Base-by-base conservation (phyloP, 441 rosid genomes). In the Eutrema salsugineum region DNA sequence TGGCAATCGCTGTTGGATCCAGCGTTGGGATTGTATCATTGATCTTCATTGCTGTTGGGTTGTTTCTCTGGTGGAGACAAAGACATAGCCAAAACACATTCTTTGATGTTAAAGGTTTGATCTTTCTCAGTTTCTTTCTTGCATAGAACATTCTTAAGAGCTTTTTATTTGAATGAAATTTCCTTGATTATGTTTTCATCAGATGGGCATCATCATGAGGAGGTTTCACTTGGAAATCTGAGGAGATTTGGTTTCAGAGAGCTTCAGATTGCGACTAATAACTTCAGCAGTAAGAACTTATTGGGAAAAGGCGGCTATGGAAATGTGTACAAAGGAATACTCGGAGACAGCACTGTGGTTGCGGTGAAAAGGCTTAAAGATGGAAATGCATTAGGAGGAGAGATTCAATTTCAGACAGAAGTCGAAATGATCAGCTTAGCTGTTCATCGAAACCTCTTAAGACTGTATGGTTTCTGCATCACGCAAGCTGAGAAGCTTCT, bases 361-460 rank as follows among this genome's bases (percentile, higher is more conserved):
- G 98, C 98, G 42, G 98, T 92, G 38, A 92, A 92, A 65, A 83
- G 98, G 51, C 87, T 92, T 60, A 92, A 90, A 77, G 98, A 90
- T 77, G 98, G 91, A 77, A 88, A 93, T 9, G 88, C 98, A 8
- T 88, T 93, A 58, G 97, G 97, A 64, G 97, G 98, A 35, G 98
- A 92, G 88, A 76, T 92, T 81, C 98, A 92, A 73, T 92, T 92
- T 82, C 98, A 92, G 71, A 92, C 98, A 38, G 98, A 92, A 79
- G 98, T 92, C 0, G 97, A 92, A 77, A 92, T 92, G 95, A 88
- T 93, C 69, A 90, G 97, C 79, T 85, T 93, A 91, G 98, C 98
- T 61, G 97, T 93, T 59, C 98, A 93, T 76, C 81, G 97, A 46
- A 93, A 93, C 82, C 93, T 93, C 44, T 81, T 93, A 49, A 86